Percentiles rank a stretch among this genome's conserved stretches.
Evolutionary conservation across 2,329 filamentous ascomycete species (phyloP).

Genomic region (Passalora sequoiae): DNA sequence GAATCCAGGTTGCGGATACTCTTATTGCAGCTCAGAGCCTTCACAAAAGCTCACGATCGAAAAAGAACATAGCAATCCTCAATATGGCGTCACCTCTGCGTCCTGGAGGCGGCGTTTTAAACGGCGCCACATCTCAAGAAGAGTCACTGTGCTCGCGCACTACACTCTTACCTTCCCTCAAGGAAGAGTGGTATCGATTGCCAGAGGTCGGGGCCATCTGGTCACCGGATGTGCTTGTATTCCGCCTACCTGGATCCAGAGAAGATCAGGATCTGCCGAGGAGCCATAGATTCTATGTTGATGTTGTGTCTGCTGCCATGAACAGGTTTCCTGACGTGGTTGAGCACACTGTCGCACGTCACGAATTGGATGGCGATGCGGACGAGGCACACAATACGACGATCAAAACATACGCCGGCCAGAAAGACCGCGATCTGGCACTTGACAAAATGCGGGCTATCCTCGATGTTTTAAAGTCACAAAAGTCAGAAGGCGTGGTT

Average conservation of each 20-base stretch:
- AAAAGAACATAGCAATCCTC: slow-evolving; percentile 47
- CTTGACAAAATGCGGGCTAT: slow-evolving; percentile 53
- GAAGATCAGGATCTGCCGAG: slow-evolving; percentile 38
- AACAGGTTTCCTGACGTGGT: slow-evolving; percentile 50
- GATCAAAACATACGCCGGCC: slow-evolving; percentile 32
- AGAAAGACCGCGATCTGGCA: slow-evolving; percentile 46
- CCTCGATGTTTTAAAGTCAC: slow-evolving; percentile 49
- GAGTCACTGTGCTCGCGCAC: slow-evolving; percentile 58
- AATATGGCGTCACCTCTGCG: slow-evolving; percentile 60
- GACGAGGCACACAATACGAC: slow-evolving; percentile 8
- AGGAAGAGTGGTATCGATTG: slow-evolving; percentile 54
- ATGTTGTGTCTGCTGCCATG: slow-evolving; percentile 55
- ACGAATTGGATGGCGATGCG: slow-evolving; percentile 17
- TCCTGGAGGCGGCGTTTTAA: slow-evolving; percentile 56
- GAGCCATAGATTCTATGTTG: slow-evolving; percentile 51
- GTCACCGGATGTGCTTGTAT: slow-evolving; percentile 55
- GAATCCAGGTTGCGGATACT: slow-evolving; percentile 48
- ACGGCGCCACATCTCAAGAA: slow-evolving; percentile 56
- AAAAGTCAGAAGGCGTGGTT: slow-evolving; percentile 44
- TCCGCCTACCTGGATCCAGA: slow-evolving; percentile 39
- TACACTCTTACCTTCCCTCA: slow-evolving; percentile 54
- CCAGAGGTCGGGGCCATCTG: slow-evolving; percentile 54
- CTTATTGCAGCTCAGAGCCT: slow-evolving; percentile 43
- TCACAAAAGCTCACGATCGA: slow-evolving; percentile 19
- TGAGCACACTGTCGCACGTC: slow-evolving; percentile 30